These are phyloP conservation scores for Pyrenula aspistea DNA, from an alignment of 495 filamentous ascomycete species.

Conservation along the genomic window DNA sequence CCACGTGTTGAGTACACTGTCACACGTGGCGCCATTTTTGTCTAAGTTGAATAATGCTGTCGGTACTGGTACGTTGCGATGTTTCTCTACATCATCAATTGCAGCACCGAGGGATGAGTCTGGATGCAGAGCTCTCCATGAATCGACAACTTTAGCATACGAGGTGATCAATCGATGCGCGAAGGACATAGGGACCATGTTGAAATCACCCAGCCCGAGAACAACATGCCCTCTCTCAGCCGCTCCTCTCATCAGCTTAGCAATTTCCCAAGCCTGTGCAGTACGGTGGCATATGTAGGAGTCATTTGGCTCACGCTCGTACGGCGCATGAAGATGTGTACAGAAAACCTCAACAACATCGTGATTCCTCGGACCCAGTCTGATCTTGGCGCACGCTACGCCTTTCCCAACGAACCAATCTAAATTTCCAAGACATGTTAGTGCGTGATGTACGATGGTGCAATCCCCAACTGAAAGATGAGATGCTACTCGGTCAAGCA, in stretches of 20 bases:
- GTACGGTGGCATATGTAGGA: slow-evolving; percentile 83
- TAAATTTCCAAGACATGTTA: background rate
- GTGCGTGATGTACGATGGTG: background rate
- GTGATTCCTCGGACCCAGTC: slow-evolving; percentile 50
- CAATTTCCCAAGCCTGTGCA: slow-evolving; percentile 94
- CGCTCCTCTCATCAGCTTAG: slow-evolving; percentile 79
- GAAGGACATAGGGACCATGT: slow-evolving; percentile 80
- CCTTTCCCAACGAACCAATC: slow-evolving; percentile 73
- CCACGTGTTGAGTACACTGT: slow-evolving; percentile 84
- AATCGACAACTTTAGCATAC: slow-evolving; percentile 67
- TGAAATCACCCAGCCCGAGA: slow-evolving; percentile 83
- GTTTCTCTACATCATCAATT: slow-evolving; percentile 46
- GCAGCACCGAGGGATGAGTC: slow-evolving; percentile 65
- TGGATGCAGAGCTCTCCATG: slow-evolving; percentile 70
- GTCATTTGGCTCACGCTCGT: slow-evolving; percentile 67
- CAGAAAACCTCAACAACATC: slow-evolving; percentile 88
- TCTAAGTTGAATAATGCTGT: slow-evolving; percentile 62
- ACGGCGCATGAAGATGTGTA: slow-evolving; percentile 88
- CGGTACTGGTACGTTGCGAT: slow-evolving; percentile 38
- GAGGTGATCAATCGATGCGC: slow-evolving; percentile 75
- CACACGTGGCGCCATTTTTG: slow-evolving; percentile 79
- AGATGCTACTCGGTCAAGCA: too few relatives aligned
- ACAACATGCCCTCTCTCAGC: slow-evolving; percentile 75
- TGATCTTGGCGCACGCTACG: slow-evolving; percentile 72
- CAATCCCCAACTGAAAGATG: background rate